Evolutionary conservation across 2,329 filamentous ascomycete species (phyloP).

Genomic region (Incumbomyces lentus): DNA sequence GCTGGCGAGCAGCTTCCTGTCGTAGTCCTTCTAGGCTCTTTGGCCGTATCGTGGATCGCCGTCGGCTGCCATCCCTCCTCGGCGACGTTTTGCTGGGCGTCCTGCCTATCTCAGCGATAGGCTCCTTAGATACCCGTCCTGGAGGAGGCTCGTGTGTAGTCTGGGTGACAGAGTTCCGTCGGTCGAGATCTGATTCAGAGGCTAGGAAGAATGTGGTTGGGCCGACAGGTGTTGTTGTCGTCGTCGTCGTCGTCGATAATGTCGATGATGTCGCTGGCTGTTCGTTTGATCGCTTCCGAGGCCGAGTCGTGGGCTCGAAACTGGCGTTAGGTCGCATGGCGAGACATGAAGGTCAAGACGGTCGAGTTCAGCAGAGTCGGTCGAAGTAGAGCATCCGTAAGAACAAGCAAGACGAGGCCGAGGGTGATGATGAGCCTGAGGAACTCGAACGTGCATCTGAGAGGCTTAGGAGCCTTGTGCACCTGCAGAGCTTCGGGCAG

Average conservation of each 20-base stretch:
- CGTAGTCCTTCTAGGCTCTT: constrained; percentile 12
- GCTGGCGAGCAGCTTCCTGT: constrained; percentile 8
- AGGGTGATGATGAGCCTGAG: too few species aligned
- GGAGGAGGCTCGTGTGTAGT: constrained; percentile 1
- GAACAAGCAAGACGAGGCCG: too few species aligned
- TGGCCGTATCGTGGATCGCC: constrained; percentile 20
- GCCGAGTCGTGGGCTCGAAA: constrained; percentile 22
- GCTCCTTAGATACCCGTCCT: constrained; percentile 25
- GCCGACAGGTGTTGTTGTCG: constrained; percentile 19
- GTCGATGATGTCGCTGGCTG: constrained; percentile 18
- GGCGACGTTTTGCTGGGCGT: constrained; percentile 18
- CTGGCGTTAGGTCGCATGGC: constrained; percentile 27
- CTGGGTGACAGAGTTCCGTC: neutral
- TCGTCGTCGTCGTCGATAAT: neutral
- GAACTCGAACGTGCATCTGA: too few species aligned
- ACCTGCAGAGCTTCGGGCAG: too few species aligned
- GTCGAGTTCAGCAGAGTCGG: neutral
- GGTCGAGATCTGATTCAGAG: constrained; percentile 38
- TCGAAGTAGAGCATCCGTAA: too few species aligned
- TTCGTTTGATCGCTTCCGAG: constrained; percentile 24
- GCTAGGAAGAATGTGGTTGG: constrained; percentile 52
- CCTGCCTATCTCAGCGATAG: constrained; percentile 23
- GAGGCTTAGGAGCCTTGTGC: too few species aligned
- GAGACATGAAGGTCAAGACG: constrained; percentile 22
- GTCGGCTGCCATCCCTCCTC: constrained; percentile 18